A percentile compares a stretch with the other conserved stretches of the same genome.
These are phyloP conservation scores for Penicillium nordicum DNA, from an alignment of 2,329 filamentous ascomycete genomes.

Conservation along the genomic window DNA sequence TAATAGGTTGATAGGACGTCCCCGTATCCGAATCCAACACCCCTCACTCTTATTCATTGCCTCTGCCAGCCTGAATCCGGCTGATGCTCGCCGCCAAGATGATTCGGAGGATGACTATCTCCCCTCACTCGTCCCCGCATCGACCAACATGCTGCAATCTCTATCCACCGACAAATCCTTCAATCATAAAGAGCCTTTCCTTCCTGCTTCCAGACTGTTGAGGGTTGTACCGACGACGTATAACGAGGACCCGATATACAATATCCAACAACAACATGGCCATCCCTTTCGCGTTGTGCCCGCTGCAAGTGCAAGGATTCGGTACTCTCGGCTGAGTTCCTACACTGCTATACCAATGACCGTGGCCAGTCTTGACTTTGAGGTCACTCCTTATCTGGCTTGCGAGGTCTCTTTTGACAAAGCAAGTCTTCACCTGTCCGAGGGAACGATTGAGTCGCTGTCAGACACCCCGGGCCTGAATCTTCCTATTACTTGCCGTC, in stretches of 20 bases:
- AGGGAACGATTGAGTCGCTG: constrained; percentile 47
- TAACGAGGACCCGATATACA: constrained; percentile 49
- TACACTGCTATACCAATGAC: constrained; percentile 46
- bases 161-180: constrained; percentile 51
- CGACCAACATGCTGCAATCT: constrained; percentile 56
- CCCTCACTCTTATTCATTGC: constrained; percentile 56
- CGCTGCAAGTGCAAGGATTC: constrained; percentile 54
- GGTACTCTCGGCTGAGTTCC: constrained; percentile 50
- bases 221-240: constrained; percentile 54
- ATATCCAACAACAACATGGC: constrained; percentile 53
- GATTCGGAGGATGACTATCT: constrained; percentile 51
- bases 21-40: constrained; percentile 53
- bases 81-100: constrained; percentile 37
- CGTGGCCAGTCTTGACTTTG: constrained; percentile 54
- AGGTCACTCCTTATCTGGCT: constrained; percentile 52
- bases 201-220: constrained; percentile 57
- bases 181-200: constrained; percentile 48
- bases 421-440: constrained; percentile 46
- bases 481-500: constrained; percentile 44
- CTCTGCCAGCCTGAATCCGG: constrained; percentile 45
- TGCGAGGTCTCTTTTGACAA: constrained; percentile 51
- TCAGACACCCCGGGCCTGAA: constrained; percentile 35
- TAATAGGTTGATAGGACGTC: constrained; percentile 31
- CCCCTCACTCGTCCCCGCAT: constrained; percentile 53
- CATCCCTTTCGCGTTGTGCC: constrained; percentile 55